Evolutionary conservation across 78 protist species (phyloP).

Genomic region (Paratrimastix pyriformis): DNA sequence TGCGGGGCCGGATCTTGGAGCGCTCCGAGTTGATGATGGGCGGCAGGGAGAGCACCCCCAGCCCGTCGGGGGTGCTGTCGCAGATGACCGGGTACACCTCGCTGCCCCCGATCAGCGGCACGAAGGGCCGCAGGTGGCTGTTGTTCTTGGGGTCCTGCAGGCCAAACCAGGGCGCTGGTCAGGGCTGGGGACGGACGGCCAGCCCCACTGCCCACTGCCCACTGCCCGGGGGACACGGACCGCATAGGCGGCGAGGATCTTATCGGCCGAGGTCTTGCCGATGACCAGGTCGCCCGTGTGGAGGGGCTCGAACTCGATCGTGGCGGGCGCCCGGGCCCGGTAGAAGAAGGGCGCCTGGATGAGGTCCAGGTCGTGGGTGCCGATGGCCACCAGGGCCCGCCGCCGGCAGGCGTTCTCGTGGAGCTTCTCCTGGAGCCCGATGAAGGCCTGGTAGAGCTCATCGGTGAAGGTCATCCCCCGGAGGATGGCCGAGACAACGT

Average conservation of each 20-base stretch:
- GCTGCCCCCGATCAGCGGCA: constrained; percentile 49
- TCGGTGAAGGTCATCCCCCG: constrained; percentile 66
- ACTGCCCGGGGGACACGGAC: too few relatives aligned
- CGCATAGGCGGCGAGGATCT: too few relatives aligned
- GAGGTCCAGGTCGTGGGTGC: constrained; percentile 98
- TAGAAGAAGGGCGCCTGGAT: constrained; percentile 51
- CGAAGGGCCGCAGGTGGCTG: constrained; percentile 26
- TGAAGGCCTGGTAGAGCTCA: constrained; percentile 73
- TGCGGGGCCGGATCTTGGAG: constrained; percentile 58
- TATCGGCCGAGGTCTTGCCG: too few relatives aligned
- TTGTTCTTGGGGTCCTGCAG: constrained; percentile 14
- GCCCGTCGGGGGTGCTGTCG: constrained; percentile 59
- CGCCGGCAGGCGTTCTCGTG: constrained; percentile 85
- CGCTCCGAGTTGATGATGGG: constrained; percentile 97
- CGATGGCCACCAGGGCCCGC: constrained; percentile 94
- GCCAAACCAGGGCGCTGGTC: background rate
- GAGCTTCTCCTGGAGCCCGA: constrained; percentile 93
- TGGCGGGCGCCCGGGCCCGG: background rate
- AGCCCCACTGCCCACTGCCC: too few relatives aligned
- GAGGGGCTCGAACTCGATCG: background rate
- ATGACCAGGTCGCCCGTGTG: background rate
- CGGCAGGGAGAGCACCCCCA: constrained; percentile 80
- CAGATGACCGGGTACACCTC: constrained; percentile 76
- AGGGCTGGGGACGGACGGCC: background rate
- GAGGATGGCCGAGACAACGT: constrained; percentile 88